Percentiles rank a stretch among this genome's conserved stretches.
phyloP scores from a whole-genome alignment of 192 early-diverging fungal genomes.

The Mortierella hygrophila region DNA sequence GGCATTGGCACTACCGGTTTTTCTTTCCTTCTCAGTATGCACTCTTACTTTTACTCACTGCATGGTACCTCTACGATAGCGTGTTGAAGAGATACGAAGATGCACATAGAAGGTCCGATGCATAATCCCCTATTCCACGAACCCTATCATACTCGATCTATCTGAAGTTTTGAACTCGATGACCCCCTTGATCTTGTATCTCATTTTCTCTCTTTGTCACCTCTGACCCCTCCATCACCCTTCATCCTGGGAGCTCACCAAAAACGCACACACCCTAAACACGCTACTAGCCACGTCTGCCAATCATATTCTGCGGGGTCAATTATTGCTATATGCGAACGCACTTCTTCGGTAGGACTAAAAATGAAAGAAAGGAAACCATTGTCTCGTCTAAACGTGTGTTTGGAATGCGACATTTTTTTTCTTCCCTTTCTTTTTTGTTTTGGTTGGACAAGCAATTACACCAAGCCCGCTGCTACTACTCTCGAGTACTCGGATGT shows the following conservation, averaged over 20 bases:
- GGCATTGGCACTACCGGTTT: background rate
- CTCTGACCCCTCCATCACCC: background rate
- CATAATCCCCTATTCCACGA: background rate
- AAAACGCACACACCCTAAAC: slow-evolving; percentile 4
- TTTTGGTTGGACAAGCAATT: background rate
- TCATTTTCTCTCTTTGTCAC: background rate
- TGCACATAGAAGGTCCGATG: background rate
- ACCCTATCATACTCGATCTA: background rate
- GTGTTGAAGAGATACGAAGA: background rate
- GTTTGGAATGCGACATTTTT: background rate
- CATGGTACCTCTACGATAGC: background rate
- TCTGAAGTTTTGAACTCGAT: background rate
- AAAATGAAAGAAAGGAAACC: background rate
- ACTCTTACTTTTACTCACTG: background rate
- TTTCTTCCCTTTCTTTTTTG: background rate
- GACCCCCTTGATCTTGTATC: background rate
- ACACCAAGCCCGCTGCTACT: background rate
- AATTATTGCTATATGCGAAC: background rate
- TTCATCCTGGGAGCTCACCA: background rate
- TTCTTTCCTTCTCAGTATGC: background rate
- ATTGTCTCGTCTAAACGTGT: background rate
- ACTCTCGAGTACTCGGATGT: background rate
- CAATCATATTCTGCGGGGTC: slow-evolving; percentile 5
- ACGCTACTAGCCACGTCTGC: background rate
- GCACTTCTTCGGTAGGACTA: background rate